Evolutionary conservation across 176 grass and related monocot genomes (phyloP), one percentile per base, ranked within the genome.

Genomic region (Oryza nivara): DNA sequence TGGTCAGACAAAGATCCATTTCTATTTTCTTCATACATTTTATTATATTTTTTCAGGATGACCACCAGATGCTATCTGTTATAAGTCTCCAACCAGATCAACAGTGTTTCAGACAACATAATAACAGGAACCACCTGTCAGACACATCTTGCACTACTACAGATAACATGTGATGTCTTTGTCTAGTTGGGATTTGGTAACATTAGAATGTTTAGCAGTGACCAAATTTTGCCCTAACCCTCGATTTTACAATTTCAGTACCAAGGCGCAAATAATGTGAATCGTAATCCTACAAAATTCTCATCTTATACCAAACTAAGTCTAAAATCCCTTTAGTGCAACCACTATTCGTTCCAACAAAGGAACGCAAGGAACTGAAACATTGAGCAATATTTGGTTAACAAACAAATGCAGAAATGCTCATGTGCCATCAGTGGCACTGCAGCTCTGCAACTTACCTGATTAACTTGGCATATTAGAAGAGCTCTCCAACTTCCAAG

Each of bases 131-230:
- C 9, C 45, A 56, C 63, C 14, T 28, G 28, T 64, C 48, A 20
- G 28, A 84, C 56, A 66, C 65, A 60, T 77, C 65, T 84, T 19
- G 41, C 22, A 44, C 35, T 44, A 19, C 23, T 83, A 23, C 1
- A 4, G 65, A 26, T 32, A 13, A 76, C 32, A 84, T 19, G 35
- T 22, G 9, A 44, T 76, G 56, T 58, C 15, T 52, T 43, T 43
- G 32, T 7, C 20, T 67, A 19, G 25, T 35, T 54, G 44, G 17
- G 45, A 68, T 38, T 35, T 54, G 44, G 26, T 32, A 68, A 51
- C 36, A 83, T 23, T 20, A 66, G 25, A 65, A 4, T 16, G 28
- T 51, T 72, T 23, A 30, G 26, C 28, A 11, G 43, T 8, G 20
- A 2, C 72, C 5, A 75, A 47, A 76, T 22, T 38, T 76, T 72